These are phyloP conservation scores for Petunia axillaris DNA, from an alignment of 257 asterid genomes.

Conservation along the genomic window DNA sequence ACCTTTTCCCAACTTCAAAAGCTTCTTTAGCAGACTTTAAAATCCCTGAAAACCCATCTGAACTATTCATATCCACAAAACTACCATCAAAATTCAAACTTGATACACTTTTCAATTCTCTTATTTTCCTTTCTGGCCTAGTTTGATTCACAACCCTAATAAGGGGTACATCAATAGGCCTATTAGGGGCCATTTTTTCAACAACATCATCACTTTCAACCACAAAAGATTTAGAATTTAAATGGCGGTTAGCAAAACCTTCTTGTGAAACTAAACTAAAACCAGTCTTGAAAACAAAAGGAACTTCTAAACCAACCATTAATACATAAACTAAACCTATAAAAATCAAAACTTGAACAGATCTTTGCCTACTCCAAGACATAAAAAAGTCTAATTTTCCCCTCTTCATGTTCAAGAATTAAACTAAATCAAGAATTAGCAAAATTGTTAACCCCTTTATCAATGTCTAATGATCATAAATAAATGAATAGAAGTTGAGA, in stretches of 20 bases:
- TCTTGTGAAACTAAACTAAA: conserved; percentile 49
- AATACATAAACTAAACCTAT: conserved; percentile 59
- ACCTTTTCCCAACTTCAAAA: conserved; percentile 64
- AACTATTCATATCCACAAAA: conserved; percentile 19
- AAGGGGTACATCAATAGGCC: conserved; percentile 58
- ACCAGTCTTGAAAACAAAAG: conserved; percentile 67
- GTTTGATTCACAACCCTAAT: conserved; percentile 42
- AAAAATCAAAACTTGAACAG: conserved; percentile 59
- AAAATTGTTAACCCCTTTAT: not conserved
- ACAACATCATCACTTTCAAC: conserved; percentile 73
- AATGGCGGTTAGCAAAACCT: conserved; percentile 46
- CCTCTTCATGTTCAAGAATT: conserved; percentile 56
- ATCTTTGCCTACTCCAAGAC: conserved; percentile 64
- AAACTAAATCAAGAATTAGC: not conserved
- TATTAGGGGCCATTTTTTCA: conserved; percentile 61
- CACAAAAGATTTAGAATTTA: conserved; percentile 40
- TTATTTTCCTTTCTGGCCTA: conserved; percentile 39
- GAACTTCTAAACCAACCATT: conserved; percentile 74
- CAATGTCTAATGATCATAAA: conserved; percentile 13
- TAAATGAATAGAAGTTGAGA: not conserved
- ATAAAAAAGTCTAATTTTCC: conserved; percentile 55
- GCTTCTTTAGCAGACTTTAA: conserved; percentile 70
- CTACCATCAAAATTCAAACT: conserved; percentile 32
- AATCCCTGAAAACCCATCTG: conserved; percentile 44
- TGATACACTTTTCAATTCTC: conserved; percentile 28